Evolutionary conservation across 257 asterid genomes (phyloP), one percentile per base, ranked within the genome.

Genomic region (Mentha longifolia): DNA sequence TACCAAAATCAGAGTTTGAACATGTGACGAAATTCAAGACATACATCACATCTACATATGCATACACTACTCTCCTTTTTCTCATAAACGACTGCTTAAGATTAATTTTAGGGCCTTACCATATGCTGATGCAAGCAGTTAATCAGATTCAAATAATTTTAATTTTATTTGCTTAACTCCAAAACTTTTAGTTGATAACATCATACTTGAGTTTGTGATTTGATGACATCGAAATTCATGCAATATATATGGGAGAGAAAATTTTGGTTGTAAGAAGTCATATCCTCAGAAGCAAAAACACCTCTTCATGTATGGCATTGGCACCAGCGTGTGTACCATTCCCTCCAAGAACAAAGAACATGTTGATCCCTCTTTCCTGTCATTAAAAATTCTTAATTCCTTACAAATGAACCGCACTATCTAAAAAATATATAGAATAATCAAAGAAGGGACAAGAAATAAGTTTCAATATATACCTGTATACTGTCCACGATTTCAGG

Each of bases 281-380:
- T 50, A 67, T 61, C 74, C 35, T 75, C 54, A 46, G 3, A 28
- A 56, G 41, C 30, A 6, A 57, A 58, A 46, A 68, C 51, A 94
- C 99, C 99, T 94, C 97, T 65, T 89, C 84, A 63, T 94, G 99
- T 66, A 94, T 94, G 65, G 96, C 97, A 77, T 91, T 85, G 75
- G 99, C 97, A 61, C 97, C 99, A 79, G 97, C 97, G 80, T 94
- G 99, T 22, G 99, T 94, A 68, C 97, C 99, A 79, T 94, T 91
- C 81, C 99, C 99, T 75, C 99, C 99, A 35, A 94, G 90, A 76
- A 94, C 96, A 68, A 91, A 94, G 68, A 94, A 92, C 97, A 94
- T 89, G 74, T 89, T 91, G 74, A 94, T 88, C 72, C 97, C 97
- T 80, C 93, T 83, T 78, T 88, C 88, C 99, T 94, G 95, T 60